Percentiles rank a stretch among this genome's conserved stretches.
phyloP scores from a whole-genome alignment of 257 asterid genomes.

The Solanum virginianum region DNA sequence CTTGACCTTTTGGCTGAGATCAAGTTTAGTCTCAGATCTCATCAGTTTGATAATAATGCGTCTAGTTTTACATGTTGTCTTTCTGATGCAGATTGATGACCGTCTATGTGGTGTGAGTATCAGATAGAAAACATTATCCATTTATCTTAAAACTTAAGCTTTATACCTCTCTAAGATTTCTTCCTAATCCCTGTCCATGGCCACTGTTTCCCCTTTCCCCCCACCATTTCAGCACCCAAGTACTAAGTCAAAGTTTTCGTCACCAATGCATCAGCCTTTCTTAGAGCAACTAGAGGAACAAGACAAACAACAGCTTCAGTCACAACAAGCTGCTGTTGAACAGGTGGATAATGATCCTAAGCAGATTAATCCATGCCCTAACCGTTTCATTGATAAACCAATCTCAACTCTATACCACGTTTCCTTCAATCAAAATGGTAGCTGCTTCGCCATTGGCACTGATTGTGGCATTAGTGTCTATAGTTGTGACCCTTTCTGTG shows the following conservation, averaged over 20 bases:
- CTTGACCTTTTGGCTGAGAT: constrained; percentile 18
- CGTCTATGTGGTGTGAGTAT: background rate
- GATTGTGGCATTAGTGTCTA: constrained; percentile 81
- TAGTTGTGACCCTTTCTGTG: constrained; percentile 71
- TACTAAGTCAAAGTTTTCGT: background rate
- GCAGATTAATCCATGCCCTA: background rate
- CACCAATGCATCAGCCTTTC: background rate
- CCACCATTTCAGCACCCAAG: background rate
- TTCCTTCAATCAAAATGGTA: constrained; percentile 87
- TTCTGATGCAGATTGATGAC: background rate
- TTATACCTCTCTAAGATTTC: background rate
- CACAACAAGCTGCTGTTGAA: background rate
- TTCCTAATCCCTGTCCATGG: background rate
- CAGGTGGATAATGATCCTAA: background rate
- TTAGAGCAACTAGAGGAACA: background rate
- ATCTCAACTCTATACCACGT: constrained; percentile 29
- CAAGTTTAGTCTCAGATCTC: constrained; percentile 7
- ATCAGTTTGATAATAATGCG: background rate
- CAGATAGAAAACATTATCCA: background rate
- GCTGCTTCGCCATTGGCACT: constrained; percentile 91
- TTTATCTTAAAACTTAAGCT: background rate
- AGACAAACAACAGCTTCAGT: background rate
- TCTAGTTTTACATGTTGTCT: background rate
- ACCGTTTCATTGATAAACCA: background rate
- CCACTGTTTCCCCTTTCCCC: background rate